Conservation (phyloP, 805 yeast genomes). For the Metschnikowia gelsemii region DNA sequence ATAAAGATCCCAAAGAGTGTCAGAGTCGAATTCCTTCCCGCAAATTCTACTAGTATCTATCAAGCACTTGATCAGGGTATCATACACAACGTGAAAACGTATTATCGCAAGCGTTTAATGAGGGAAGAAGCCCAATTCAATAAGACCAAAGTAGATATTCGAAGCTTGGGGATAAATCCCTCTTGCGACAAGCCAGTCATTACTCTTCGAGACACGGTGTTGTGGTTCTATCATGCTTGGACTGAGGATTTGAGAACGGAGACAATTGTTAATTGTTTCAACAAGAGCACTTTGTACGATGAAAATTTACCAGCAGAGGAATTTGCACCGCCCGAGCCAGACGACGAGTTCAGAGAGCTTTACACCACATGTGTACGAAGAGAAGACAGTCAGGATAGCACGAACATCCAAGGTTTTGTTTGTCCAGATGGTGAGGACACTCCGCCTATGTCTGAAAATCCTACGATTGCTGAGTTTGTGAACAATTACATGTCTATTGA, state of each 20-base stretch:
- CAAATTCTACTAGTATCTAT: background rate
- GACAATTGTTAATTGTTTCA: background rate
- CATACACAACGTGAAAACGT: background rate
- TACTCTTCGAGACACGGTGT: background rate
- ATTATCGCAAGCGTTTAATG: background rate
- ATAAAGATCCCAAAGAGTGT: background rate
- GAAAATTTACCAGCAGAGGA: background rate
- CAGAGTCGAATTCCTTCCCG: background rate
- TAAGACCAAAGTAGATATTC: background rate
- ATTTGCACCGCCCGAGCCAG: background rate
- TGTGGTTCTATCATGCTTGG: background rate
- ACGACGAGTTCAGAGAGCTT: background rate
- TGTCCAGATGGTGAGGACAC: background rate
- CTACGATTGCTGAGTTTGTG: background rate
- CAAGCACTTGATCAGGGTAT: background rate
- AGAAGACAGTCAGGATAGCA: background rate
- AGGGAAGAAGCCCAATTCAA: background rate
- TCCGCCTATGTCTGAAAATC: background rate
- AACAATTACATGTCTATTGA: background rate
- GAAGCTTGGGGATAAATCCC: background rate
- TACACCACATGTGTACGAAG: background rate
- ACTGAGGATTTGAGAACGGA: background rate
- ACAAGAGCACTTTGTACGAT: background rate
- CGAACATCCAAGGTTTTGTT: background rate
- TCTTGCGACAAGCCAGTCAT: background rate